These are phyloP conservation scores for Trypanosoma melophagium DNA, from an alignment of 208 protist genomes.

Conservation along the genomic window DNA sequence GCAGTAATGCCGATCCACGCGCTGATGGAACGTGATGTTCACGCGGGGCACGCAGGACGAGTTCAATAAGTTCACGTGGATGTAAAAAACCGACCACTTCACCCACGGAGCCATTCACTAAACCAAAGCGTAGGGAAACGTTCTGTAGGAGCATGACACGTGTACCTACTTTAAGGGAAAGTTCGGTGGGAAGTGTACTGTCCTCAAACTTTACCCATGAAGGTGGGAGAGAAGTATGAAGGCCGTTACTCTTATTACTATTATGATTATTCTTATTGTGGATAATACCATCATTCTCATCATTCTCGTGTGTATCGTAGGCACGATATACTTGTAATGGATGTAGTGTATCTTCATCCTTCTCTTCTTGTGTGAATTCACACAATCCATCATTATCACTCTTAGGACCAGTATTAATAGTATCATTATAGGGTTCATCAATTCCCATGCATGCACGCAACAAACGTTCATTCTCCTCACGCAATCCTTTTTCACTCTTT, in stretches of 20 bases:
- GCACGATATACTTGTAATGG: constrained; percentile 37
- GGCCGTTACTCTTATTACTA: constrained; percentile 9
- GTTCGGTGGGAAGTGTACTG: constrained; percentile 32
- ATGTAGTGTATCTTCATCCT: constrained; percentile 6
- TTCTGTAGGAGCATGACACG: constrained; percentile 76
- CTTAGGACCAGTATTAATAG: not conserved
- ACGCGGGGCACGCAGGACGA: constrained; percentile 39
- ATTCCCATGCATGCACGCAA: too few relatives aligned
- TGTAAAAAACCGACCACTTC: constrained; percentile 75
- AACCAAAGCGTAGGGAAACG: constrained; percentile 45
- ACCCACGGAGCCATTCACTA: constrained; percentile 79
- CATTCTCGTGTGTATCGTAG: constrained; percentile 27
- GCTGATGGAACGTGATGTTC: constrained; percentile 25
- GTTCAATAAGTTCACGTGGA: constrained; percentile 59
- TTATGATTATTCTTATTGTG: not conserved
- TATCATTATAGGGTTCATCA: not conserved
- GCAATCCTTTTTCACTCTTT: too few relatives aligned
- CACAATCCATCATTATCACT: not conserved
- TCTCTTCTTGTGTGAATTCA: not conserved
- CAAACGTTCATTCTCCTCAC: too few relatives aligned
- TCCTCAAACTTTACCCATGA: constrained; percentile 54
- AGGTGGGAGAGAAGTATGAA: not conserved
- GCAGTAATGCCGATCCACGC: constrained; percentile 33
- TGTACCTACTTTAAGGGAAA: constrained; percentile 70
- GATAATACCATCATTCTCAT: constrained; percentile 7